Percentiles rank a stretch among this genome's conserved stretches.
Conservation (phyloP, 1,284 basidiomycete genomes). For the Sphagnurus paluster region DNA sequence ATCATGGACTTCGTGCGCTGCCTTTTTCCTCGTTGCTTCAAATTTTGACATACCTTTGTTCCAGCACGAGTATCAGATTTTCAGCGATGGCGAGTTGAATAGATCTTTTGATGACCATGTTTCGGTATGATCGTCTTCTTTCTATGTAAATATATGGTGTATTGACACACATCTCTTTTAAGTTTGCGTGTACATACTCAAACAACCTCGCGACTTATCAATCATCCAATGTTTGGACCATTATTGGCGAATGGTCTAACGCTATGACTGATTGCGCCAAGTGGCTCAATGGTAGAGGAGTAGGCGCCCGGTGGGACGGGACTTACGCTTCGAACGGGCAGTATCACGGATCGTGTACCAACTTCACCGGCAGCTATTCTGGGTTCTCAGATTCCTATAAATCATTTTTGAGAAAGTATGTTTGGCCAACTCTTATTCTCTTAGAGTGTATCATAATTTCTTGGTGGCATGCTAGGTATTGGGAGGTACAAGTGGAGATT, state of each 20-base stretch:
- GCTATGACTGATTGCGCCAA: constrained; percentile 80
- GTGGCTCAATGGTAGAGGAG: constrained; percentile 71
- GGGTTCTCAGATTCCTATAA: constrained; percentile 67
- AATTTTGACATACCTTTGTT: constrained; percentile 3
- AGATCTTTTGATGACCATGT: constrained; percentile 60
- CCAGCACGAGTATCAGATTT: constrained; percentile 81
- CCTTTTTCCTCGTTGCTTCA: constrained; percentile 4
- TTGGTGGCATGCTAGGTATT: constrained; percentile 49
- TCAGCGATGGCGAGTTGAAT: constrained; percentile 58
- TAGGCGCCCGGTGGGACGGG: constrained; percentile 75
- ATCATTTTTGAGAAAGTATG: constrained; percentile 59
- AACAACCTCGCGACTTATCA: constrained; percentile 41
- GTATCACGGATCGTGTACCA: constrained; percentile 57
- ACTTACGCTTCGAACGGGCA: constrained; percentile 39
- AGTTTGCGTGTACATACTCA: constrained; percentile 48
- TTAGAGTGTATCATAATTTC: background rate
- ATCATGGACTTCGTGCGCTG: constrained; percentile 60
- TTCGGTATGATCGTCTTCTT: constrained; percentile 31
- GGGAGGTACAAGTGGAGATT: constrained; percentile 74
- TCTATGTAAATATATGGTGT: constrained; percentile 1
- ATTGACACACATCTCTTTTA: background rate
- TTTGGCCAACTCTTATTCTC: constrained; percentile 9
- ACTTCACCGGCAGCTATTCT: constrained; percentile 57
- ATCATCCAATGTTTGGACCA: constrained; percentile 55
- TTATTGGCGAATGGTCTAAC: constrained; percentile 78